Base-by-base conservation (phyloP, 768 basidiomycete species). In the Tylopilus rubrobrunneus region DNA sequence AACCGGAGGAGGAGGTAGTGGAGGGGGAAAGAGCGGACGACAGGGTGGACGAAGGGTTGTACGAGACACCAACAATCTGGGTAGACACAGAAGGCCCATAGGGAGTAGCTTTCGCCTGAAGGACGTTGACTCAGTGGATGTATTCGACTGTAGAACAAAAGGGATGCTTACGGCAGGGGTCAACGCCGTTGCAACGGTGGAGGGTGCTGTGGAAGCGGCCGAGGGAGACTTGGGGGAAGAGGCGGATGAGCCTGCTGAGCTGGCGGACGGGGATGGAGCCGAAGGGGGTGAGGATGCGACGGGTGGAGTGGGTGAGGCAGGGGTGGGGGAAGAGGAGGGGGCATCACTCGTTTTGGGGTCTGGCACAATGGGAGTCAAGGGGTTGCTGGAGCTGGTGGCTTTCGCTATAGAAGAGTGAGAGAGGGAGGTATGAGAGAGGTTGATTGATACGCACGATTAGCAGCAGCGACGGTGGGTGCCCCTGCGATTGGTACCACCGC, bases 1-100 rank as follows among this genome's bases (percentile, higher is more conserved):
- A 69, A n/a, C 67, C 53, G 23, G 73, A 49, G 17, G 74, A 62
- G 28, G 71, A 53, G 23, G 73, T 71, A 8, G 61, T 21, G 14
- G 66, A 49, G 6, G 62, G 51, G 3, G 62, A 43, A 7, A 39
- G 37, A 19, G 37, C 8, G n/a, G 37, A 19, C 37, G n/a, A 39
- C 7, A 45, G 1, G 17, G 55, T n/a, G 15, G 60, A 19, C 10
- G 46, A 37, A 12, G 59, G 21, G 14, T 51, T 45, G 44, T 43
- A 41, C 9, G 45, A 48, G 14, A 37, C 8, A 43, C 42, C 29
- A 10, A 17, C 14, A 5, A 21, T 15, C 15, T 55, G 43, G 23
- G 50, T 37, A 2, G 10, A 1, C 27, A 33, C 29, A 9, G 45
- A 8, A n/a, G 43, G 45, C 3, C 31, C 19, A 41, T 42, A 25